phyloP scores from a whole-genome alignment of 2,329 filamentous ascomycete genomes.

The Alternaria solani region DNA sequence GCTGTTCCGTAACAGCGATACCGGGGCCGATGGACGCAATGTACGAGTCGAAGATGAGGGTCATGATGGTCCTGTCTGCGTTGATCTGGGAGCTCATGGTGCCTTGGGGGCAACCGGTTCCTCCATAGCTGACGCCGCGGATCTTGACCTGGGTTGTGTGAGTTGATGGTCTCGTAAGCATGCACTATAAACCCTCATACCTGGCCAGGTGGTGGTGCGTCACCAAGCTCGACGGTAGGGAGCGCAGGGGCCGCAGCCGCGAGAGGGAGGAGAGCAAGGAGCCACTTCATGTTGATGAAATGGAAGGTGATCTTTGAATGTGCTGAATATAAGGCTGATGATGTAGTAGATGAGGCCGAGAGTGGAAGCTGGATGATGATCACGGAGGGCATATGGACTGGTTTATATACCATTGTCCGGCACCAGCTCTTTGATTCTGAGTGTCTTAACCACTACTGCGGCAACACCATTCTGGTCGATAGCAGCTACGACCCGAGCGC shows the following conservation, averaged over 20 bases:
- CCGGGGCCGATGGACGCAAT: slow-evolving; percentile 59
- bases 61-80: slow-evolving; percentile 56
- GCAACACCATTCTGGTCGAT: slow-evolving; percentile 27
- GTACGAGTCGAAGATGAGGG: slow-evolving; percentile 62
- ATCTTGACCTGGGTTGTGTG: slow-evolving; percentile 51
- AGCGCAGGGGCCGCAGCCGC: slow-evolving; percentile 40
- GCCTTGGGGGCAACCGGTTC: slow-evolving; percentile 58
- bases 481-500: slow-evolving; percentile 26
- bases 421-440: slow-evolving; percentile 17
- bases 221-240: slow-evolving; percentile 30
- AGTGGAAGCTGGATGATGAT: slow-evolving; percentile 43
- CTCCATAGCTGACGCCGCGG: slow-evolving; percentile 56
- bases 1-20: slow-evolving; percentile 54
- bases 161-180: slow-evolving; percentile 7
- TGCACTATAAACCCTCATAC: slow-evolving; percentile 20
- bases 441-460: slow-evolving; percentile 15
- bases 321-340: slow-evolving; percentile 25
- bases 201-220: slow-evolving; percentile 42
- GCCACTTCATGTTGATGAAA: slow-evolving; percentile 50
- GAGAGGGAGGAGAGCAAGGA: slow-evolving; percentile 45
- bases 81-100: slow-evolving; percentile 55
- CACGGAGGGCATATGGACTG: slow-evolving; percentile 35
- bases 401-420: slow-evolving; percentile 45
- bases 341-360: slow-evolving; percentile 29
- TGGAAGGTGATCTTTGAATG: slow-evolving; percentile 21